phyloP scores from a whole-genome alignment of 768 basidiomycete species.

The Boletus subcaerulescens region DNA sequence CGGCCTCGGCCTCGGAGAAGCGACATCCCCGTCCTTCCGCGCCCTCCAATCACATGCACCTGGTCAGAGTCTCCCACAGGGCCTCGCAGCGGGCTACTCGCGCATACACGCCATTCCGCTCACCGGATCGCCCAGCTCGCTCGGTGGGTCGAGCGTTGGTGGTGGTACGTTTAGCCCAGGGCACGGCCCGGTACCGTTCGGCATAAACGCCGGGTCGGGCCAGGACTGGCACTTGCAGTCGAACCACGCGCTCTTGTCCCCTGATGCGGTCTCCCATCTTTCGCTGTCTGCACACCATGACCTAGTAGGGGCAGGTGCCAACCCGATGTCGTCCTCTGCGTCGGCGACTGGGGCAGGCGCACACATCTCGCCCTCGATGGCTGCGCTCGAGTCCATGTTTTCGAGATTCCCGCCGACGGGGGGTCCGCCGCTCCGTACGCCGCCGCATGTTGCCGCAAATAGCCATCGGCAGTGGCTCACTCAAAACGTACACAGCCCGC shows the following conservation, averaged over 20 bases:
- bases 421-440: conserved; percentile 25
- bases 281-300: conserved; percentile 28
- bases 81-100: conserved; percentile 87
- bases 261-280: conserved; percentile 18
- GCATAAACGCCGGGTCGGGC: conserved; percentile 27
- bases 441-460: conserved; percentile 19
- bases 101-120: conserved; percentile 73
- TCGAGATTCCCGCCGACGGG: conserved; percentile 39
- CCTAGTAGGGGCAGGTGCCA: neutral
- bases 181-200: conserved; percentile 30
- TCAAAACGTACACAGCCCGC: conserved; percentile 49
- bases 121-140: conserved; percentile 36
- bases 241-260: conserved; percentile 18
- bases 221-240: conserved; percentile 30
- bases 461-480: conserved; percentile 35
- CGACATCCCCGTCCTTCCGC: conserved; percentile 65
- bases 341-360: neutral
- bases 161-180: conserved; percentile 31
- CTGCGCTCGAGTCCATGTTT: conserved; percentile 50
- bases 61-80: conserved; percentile 88
- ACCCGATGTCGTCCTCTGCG: neutral
- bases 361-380: conserved; percentile 20
- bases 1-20: conserved; percentile 27
- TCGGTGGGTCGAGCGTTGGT: conserved; percentile 27
- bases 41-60: conserved; percentile 87